Evolutionary conservation across 176 grass and related monocot species (phyloP), one percentile per base, ranked within the genome.

Genomic region (Poa pratensis): DNA sequence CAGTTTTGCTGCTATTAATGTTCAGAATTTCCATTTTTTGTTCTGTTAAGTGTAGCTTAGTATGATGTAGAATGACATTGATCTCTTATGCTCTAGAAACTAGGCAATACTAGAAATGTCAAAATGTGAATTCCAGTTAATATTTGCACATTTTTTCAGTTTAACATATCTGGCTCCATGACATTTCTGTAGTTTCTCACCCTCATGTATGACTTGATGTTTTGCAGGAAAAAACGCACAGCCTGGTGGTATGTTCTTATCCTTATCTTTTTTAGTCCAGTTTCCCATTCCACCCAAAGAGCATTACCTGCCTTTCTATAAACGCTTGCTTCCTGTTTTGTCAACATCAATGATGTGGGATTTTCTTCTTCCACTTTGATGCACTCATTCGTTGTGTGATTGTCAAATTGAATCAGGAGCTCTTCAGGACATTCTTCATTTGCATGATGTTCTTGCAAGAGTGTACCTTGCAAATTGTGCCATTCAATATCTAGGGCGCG

Each of bases 371-470:
- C 51, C 49, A 75, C 15, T 73, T 78, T 35, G 22, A 52, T 87
- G 30, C 80, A 79, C 63, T 92, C 46, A 86, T 92, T 87, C 67
- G 6, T 86, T 79, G 30, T 93, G 34, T 89, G 69, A 81, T 75
- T 95, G 34, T 87, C 69, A 86, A 80, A 94, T 74, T 81, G 81
- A 89, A 70, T 81, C 87, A 98, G 96, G 96, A 69, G 96, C 96
- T 84, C 91, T 99, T 78, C 94, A 94, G 58, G 96, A 99, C 83
- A 91, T 99, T 83, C 96, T 99, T 90, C 96, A 96, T 92, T 86
- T 99, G 80, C 96, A 99, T 89, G 96, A 99, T 86, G 96, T 96
- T 84, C 91, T 99, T 74, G 94, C 96, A 80, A 94, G 96, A 77
- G 91, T 99, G 80, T 99, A 92, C 82, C 96, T 99, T 77, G 96